A percentile compares a stretch with the other conserved stretches of the same genome.
Evolutionary conservation across 2,329 filamentous ascomycete genomes (phyloP).

Genomic region (Talaromyces amestolkiae): DNA sequence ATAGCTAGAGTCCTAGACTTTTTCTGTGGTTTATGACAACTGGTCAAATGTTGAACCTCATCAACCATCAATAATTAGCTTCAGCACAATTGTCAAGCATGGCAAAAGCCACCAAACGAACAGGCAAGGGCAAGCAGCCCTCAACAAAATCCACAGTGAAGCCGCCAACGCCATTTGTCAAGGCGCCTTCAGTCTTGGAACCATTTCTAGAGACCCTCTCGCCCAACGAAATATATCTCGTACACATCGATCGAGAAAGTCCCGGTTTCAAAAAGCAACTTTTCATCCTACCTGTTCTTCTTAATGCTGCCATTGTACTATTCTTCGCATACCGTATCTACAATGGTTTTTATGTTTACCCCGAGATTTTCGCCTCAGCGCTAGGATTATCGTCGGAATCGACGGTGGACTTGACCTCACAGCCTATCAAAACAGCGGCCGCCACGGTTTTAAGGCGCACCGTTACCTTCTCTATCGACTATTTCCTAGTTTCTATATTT

Average conservation of each 20-base stretch:
- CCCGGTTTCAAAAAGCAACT: conserved; percentile 73
- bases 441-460: conserved; percentile 60
- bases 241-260: conserved; percentile 74
- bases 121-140: conserved; percentile 30
- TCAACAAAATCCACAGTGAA: conserved; percentile 26
- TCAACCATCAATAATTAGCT: background rate
- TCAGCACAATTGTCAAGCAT: conserved; percentile 23
- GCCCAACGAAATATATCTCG: conserved; percentile 72
- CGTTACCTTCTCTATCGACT: conserved; percentile 70
- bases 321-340: conserved; percentile 68
- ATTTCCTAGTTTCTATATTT: conserved; percentile 64
- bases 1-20: background rate
- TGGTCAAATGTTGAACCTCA: background rate
- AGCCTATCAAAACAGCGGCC: conserved; percentile 57
- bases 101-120: conserved; percentile 36
- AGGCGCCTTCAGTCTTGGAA: conserved; percentile 60
- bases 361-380: conserved; percentile 60
- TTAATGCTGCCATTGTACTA: conserved; percentile 67
- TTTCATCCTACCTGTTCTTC: conserved; percentile 72
- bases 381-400: conserved; percentile 66
- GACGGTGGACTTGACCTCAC: conserved; percentile 59
- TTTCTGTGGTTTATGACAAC: background rate
- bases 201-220: conserved; percentile 67
- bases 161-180: conserved; percentile 66
- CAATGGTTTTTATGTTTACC: conserved; percentile 70